A percentile compares a stretch with the other conserved stretches of the same genome.
Conservation (phyloP, 2,329 filamentous ascomycete species). For the Pyrenophora tritici-repentis region DNA sequence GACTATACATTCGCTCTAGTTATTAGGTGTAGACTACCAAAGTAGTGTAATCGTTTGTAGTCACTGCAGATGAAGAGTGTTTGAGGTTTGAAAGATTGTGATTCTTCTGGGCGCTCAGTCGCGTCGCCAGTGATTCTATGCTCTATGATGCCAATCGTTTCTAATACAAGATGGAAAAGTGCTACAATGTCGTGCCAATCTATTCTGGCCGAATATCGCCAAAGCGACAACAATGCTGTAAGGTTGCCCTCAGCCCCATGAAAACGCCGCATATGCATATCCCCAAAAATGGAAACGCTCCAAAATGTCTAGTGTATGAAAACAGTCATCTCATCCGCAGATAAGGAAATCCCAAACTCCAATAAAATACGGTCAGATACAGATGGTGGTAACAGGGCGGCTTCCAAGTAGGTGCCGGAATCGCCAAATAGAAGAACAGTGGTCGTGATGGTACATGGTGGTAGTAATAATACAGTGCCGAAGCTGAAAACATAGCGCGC, state of each 20-base stretch:
- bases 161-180: constrained; percentile 3
- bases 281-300: constrained; percentile 11
- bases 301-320: constrained; percentile 17
- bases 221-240: neutral
- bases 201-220: constrained; percentile 1
- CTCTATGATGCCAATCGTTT: neutral
- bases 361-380: constrained; percentile 14
- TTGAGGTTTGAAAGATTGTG: too few species aligned
- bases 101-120: too few species aligned
- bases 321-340: constrained; percentile 14
- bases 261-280: constrained; percentile 19
- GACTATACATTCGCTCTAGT: too few species aligned
- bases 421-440: neutral
- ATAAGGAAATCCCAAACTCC: constrained; percentile 17
- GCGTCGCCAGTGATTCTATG: neutral
- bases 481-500: neutral
- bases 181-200: constrained; percentile 8
- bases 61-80: too few species aligned
- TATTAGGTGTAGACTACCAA: too few species aligned
- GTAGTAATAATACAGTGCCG: constrained; percentile 1
- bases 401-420: neutral
- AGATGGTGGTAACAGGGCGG: constrained; percentile 11
- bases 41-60: too few species aligned
- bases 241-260: constrained; percentile 10
- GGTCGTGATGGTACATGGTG: constrained; percentile 2